These are phyloP conservation scores for Ustulina deusta DNA, from an alignment of 2,329 filamentous ascomycete genomes.

Conservation along the genomic window DNA sequence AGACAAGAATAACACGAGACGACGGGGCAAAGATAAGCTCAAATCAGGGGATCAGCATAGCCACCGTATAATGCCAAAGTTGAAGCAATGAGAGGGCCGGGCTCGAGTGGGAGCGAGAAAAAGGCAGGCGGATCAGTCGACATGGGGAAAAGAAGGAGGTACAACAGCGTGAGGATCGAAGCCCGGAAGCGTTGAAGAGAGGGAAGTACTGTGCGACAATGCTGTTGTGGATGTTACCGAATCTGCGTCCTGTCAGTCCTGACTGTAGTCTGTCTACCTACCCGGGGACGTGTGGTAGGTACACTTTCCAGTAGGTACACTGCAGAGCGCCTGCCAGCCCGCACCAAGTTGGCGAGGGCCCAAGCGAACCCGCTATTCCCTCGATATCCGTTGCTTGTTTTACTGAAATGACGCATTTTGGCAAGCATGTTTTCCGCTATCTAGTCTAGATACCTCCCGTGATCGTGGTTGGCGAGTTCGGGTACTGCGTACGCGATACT, in stretches of 20 bases:
- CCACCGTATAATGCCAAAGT: conserved; percentile 20
- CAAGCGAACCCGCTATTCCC: conserved; percentile 3
- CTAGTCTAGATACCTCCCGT: not conserved
- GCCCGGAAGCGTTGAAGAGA: not conserved
- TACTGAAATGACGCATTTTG: conserved; percentile 25
- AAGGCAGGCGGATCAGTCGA: conserved; percentile 7
- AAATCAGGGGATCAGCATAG: conserved; percentile 20
- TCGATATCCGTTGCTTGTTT: conserved; percentile 1
- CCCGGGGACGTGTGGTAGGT: not conserved
- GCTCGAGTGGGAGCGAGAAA: not conserved
- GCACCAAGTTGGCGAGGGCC: not conserved
- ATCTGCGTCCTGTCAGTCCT: not conserved
- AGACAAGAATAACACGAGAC: conserved; percentile 26
- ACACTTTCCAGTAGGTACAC: not conserved
- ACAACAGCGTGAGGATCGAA: not conserved
- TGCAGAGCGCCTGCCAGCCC: not conserved
- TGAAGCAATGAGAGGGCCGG: conserved; percentile 16
- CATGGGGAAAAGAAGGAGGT: not conserved
- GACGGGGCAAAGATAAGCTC: not conserved
- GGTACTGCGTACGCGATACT: not conserved
- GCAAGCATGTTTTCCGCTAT: conserved; percentile 14
- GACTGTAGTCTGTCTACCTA: not conserved
- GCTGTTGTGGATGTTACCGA: conserved; percentile 9
- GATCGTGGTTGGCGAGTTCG: conserved; percentile 8
- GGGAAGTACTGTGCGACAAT: not conserved